Conservation (phyloP, 1,284 basidiomycete genomes). For the Papiliotrema laurentii region DNA sequence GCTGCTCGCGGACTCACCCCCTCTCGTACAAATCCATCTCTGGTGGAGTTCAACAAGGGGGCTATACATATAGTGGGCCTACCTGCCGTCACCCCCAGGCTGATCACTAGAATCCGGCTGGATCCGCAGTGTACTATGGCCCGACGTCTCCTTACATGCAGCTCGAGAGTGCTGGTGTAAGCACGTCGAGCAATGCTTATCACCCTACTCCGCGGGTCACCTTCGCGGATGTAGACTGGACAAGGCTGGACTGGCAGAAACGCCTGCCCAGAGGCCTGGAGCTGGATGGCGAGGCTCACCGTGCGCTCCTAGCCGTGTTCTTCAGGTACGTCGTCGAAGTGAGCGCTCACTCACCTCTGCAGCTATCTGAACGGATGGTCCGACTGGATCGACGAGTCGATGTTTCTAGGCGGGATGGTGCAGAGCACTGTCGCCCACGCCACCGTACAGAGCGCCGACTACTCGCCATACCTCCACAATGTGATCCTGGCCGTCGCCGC, state of each 20-base stretch:
- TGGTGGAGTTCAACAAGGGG: background rate
- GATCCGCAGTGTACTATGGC: slow-evolving; percentile 9
- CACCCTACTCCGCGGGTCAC: background rate
- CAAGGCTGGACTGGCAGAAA: background rate
- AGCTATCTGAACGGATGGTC: slow-evolving; percentile 2
- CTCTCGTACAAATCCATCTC: no score
- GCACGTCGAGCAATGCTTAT: no score
- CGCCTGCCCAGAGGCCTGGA: slow-evolving; percentile 1
- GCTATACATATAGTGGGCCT: background rate
- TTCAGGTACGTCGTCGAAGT: slow-evolving; percentile 4
- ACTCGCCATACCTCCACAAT: slow-evolving; percentile 68
- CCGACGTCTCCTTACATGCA: slow-evolving; percentile 16
- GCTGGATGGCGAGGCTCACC: background rate
- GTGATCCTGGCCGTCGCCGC: slow-evolving; percentile 60
- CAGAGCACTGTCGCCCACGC: slow-evolving; percentile 3
- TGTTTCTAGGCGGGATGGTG: background rate
- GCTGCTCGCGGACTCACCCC: no score
- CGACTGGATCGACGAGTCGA: background rate
- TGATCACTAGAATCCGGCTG: no score
- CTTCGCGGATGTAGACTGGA: slow-evolving; percentile 2
- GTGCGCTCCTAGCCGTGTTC: slow-evolving; percentile 3
- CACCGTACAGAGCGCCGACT: slow-evolving; percentile 52
- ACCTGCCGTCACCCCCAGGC: no score
- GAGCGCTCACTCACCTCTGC: slow-evolving; percentile 1
- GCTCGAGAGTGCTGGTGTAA: slow-evolving; percentile 5